Conservation (phyloP, 805 yeast species). For the Saturnispora mendoncae region DNA sequence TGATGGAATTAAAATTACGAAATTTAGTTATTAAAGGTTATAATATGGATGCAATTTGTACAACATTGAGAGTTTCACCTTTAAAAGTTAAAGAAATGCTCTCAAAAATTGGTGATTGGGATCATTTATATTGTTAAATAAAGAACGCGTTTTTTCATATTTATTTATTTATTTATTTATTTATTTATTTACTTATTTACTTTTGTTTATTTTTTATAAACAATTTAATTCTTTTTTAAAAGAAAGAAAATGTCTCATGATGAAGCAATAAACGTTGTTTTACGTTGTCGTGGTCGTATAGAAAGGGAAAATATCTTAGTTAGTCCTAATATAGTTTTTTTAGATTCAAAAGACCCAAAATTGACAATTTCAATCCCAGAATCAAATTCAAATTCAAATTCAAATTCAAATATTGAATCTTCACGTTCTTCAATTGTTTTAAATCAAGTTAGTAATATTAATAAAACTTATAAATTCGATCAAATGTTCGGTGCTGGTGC, state of each 20-base stretch:
- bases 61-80: neutral
- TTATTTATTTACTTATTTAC: too few relatives aligned
- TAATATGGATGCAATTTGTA: constrained; percentile 4
- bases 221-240: too few relatives aligned
- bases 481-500: constrained; percentile 47
- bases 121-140: constrained; percentile 1
- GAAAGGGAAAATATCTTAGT: constrained; percentile 35
- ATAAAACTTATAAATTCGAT: constrained; percentile 41
- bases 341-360: constrained; percentile 29
- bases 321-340: constrained; percentile 39
- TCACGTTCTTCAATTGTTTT: too few relatives aligned
- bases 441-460: constrained; percentile 2
- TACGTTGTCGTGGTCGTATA: constrained; percentile 46
- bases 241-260: constrained; percentile 7
- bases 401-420: too few relatives aligned
- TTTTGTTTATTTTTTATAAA: too few relatives aligned
- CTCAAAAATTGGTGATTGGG: constrained; percentile 6
- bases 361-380: constrained; percentile 10
- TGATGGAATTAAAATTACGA: constrained; percentile 2
- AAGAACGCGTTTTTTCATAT: neutral
- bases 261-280: constrained; percentile 41
- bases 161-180: too few relatives aligned
- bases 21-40: neutral
- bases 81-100: neutral
- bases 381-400: neutral